Evolutionary conservation across 371 early-diverging fungal genomes (phyloP).

Genomic region (Nematocida sp.): DNA sequence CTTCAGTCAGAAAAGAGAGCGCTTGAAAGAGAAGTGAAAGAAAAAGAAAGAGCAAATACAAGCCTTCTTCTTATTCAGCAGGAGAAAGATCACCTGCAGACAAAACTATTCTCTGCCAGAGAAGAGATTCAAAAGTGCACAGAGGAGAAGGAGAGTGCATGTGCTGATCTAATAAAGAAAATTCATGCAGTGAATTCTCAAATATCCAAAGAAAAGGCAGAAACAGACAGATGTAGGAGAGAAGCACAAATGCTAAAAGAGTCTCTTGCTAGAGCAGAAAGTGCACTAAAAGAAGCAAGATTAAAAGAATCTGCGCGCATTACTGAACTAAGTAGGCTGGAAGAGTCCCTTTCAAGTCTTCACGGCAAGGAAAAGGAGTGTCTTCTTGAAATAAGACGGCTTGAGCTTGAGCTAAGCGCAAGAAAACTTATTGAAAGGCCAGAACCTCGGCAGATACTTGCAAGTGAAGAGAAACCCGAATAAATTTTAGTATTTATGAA

Average conservation of each 20-base stretch:
- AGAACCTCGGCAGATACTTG: not conserved
- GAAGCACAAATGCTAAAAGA: not conserved
- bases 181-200: not conserved
- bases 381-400: constrained; percentile 2
- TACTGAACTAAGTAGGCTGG: not conserved
- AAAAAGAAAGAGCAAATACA: constrained; percentile 19
- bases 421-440: not conserved
- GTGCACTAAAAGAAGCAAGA: not conserved
- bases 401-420: not conserved
- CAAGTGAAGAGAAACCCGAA: not conserved
- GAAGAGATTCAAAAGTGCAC: not conserved
- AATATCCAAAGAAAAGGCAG: not conserved
- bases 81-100: constrained; percentile 11
- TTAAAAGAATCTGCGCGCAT: not conserved
- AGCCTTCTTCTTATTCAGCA: not conserved
- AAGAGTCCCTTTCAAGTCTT: not conserved
- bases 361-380: constrained; percentile 14
- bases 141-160: constrained; percentile 14
- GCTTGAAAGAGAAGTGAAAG: constrained; percentile 50
- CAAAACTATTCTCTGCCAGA: not conserved
- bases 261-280: not conserved
- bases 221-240: not conserved
- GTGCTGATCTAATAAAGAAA: not conserved
- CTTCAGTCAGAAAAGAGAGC: constrained; percentile 27
- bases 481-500: no score